Base-by-base conservation (phyloP, 768 basidiomycete species). In the Lyophyllum shimeji region DNA sequence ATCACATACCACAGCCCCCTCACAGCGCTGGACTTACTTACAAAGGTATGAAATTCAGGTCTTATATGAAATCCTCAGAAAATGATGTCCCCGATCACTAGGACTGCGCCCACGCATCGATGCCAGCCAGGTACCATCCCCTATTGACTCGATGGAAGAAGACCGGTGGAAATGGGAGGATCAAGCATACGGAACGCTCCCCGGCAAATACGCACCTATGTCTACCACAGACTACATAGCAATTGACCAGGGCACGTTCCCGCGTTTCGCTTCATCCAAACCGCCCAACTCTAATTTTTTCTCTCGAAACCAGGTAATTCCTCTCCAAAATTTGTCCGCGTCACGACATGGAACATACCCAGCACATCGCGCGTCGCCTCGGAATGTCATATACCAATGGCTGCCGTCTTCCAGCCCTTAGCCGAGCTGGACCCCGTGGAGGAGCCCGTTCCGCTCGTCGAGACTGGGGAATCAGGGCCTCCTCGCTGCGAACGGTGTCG, bases 341-440 rank as follows among this genome's bases (percentile, higher is more conserved):
- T 93, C 54, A 89, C 97, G 15, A 93, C 95, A 6, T 95, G 94
- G 84, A 88, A 87, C 66, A 73, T 98, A 23, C 97, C 97, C 1
- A 81, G 81, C 57, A 86, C 89, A 1, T 84, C 87, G 15, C 84
- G 87, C 44, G 81, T 99, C 13, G 84, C 93, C 1, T 76, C 81
- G 2, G 88, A 95, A 23, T 92, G 94, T 52, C 82, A 85, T 44
- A 82, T 98, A 42, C 97, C 97, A 0, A 74, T 98, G 44, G 89
- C 84, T 13, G 85, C 93, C 2, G 75, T 92, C 33, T 81, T 98
- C 21, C 95, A 97, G 65, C 97, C 97, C 0, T 95, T 99, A 65
- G 91, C 90, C 0, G 86, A 89, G 39, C 79, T 84, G n/a, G 85
- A 86, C 60, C 75, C 84, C 3, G 79, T 84, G 46, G 92, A 97